These are phyloP conservation scores for Rhizophagus clarus DNA, from an alignment of 192 early-diverging fungal genomes.

Conservation along the genomic window DNA sequence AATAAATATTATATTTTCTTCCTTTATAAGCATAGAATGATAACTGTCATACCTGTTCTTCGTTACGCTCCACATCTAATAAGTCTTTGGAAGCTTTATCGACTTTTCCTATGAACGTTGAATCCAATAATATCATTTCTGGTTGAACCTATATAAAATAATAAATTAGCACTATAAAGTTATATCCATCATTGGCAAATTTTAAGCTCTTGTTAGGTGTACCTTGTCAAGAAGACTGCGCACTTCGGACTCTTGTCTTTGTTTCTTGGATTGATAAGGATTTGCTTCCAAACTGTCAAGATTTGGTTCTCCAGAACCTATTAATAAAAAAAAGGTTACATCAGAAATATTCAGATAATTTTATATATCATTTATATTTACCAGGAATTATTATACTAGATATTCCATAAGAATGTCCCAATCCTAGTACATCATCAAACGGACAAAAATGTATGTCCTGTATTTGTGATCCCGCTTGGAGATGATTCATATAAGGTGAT, in stretches of 20 bases:
- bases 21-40: background rate
- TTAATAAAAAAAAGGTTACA: background rate
- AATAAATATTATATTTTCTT: background rate
- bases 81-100: slow-evolving; percentile 69
- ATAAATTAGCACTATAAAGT: background rate
- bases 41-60: slow-evolving; percentile 50
- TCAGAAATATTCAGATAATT: background rate
- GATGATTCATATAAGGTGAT: slow-evolving; percentile 88
- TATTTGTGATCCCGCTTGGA: slow-evolving; percentile 57
- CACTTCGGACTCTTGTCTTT: slow-evolving; percentile 89
- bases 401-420: slow-evolving; percentile 80
- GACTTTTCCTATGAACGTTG: slow-evolving; percentile 76
- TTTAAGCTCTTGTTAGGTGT: background rate
- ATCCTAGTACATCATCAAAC: slow-evolving; percentile 94
- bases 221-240: slow-evolving; percentile 84
- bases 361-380: slow-evolving; percentile 27
- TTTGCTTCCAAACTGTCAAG: slow-evolving; percentile 92
- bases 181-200: background rate
- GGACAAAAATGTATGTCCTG: slow-evolving; percentile 77
- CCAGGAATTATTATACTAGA: slow-evolving; percentile 83
- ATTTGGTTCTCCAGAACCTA: slow-evolving; percentile 94
- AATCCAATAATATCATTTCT: slow-evolving; percentile 89
- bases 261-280: slow-evolving; percentile 87
- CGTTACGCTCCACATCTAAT: slow-evolving; percentile 55
- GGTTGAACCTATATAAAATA: slow-evolving; percentile 70